Evolutionary conservation across 306 rosid species (phyloP), one percentile per base, ranked within the genome.

Genomic region (Citrullus colocynthis): DNA sequence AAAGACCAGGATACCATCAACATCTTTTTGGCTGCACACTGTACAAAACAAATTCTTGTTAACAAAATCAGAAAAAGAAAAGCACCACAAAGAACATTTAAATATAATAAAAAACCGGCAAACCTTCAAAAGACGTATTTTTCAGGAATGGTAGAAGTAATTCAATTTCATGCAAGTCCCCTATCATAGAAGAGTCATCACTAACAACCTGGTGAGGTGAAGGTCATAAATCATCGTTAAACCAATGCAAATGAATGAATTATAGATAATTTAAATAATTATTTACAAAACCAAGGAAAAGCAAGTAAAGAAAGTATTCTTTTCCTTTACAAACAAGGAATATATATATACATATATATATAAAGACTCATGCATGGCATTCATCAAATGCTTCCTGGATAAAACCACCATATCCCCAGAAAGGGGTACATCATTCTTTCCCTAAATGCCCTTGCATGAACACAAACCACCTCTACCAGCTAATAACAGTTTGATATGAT

Each of bases 131-230:
- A 58, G 71, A 70, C 49, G 84, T 39, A 66, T 82, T 76, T 64
- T 82, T 86, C 77, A 81, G 36, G 81, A 90, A 88, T 73, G 97
- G 92, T 60, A 90, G 78, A 79, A 92, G 94, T 88, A 92, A 80
- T 86, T 92, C 96, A 60, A 92, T 89, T 84, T 88, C 91, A 83
- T 85, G 97, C 85, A 89, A 76, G 81, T 86, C 86, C 73, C 88
- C 90, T 0, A 84, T 82, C 30, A 86, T 78, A 79, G 87, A 88
- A 10, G 83, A 84, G 78, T 90, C 91, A 49, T 87, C 82, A 37
- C 82, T 85, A 65, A 80, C 81, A 81, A 89, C 93, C 98, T 95
- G 81, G 37, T 69, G 67, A 67, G 59, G 44, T 16, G 78, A 62
- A 24, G 17, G 9, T 73, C 45, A 73, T 30, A 13, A 28, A 73